Conservation (phyloP, 2,329 filamentous ascomycete species). For the Phyllosticta capitalensis region DNA sequence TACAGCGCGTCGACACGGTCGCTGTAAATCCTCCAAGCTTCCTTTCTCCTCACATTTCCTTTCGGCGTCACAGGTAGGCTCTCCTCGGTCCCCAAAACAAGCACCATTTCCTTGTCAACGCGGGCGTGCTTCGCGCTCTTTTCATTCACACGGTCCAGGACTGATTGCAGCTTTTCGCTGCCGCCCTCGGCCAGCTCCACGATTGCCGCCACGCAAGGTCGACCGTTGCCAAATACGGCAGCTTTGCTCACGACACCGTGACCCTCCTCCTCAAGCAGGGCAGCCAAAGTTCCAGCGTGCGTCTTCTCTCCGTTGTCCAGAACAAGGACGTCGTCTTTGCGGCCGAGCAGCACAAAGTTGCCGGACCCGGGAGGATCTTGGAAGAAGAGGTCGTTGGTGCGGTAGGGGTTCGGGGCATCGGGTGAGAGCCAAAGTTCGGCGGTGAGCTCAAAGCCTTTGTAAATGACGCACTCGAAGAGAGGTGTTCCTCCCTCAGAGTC, state of each 20-base stretch:
- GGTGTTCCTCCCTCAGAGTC: conserved; percentile 13
- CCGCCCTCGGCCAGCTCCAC: conserved; percentile 16
- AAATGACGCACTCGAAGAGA: conserved; percentile 22
- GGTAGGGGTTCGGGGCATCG: conserved; percentile 18
- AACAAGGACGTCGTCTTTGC: conserved; percentile 24
- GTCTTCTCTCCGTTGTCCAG: conserved; percentile 26
- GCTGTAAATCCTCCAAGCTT: conserved; percentile 18
- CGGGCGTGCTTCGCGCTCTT: conserved; percentile 13
- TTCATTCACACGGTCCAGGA: background rate
- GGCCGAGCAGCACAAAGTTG: conserved; percentile 20
- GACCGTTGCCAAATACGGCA: conserved; percentile 11
- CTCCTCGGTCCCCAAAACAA: conserved; percentile 16
- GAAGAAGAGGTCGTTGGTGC: conserved; percentile 24
- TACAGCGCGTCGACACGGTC: conserved; percentile 15
- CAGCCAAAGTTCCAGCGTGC: conserved; percentile 21
- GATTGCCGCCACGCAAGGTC: conserved; percentile 18
- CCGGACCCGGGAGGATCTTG: conserved; percentile 22
- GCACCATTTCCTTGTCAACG: conserved; percentile 19
- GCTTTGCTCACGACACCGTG: conserved; percentile 13
- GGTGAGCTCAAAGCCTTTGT: conserved; percentile 24
- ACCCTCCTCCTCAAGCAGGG: conserved; percentile 18
- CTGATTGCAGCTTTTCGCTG: background rate
- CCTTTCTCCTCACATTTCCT: conserved; percentile 24
- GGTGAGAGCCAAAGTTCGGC: conserved; percentile 21
- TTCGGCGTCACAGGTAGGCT: conserved; percentile 23